phyloP scores from a whole-genome alignment of 306 rosid genomes.

The Lithocarpus polystachyus region DNA sequence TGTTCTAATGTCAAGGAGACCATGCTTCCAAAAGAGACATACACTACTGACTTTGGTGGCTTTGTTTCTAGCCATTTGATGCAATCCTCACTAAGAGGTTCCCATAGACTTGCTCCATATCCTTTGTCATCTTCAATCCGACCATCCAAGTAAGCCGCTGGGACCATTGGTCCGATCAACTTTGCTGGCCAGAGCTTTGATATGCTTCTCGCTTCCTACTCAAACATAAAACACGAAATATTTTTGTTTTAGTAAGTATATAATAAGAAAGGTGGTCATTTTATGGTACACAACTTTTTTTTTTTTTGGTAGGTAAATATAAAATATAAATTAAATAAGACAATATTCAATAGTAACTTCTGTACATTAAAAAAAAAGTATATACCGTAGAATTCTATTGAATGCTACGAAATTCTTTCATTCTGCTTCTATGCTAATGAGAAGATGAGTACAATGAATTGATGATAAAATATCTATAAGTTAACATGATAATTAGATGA shows the following conservation, averaged over 20 bases:
- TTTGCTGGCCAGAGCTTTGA: conserved; percentile 35
- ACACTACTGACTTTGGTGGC: conserved; percentile 32
- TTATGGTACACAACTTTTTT: too few species aligned
- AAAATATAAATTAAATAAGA: too few species aligned
- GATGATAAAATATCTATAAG: not conserved
- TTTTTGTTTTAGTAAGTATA: too few species aligned
- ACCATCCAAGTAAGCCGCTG: conserved; percentile 46
- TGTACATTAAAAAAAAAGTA: too few species aligned
- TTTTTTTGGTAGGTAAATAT: too few species aligned
- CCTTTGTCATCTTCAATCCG: conserved; percentile 44
- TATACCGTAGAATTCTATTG: too few species aligned
- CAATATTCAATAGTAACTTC: too few species aligned
- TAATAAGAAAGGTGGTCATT: too few species aligned
- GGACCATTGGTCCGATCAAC: conserved; percentile 53
- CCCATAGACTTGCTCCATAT: conserved; percentile 52
- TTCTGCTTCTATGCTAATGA: not conserved
- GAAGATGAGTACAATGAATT: not conserved
- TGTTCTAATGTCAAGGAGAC: conserved; percentile 37
- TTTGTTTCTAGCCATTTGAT: conserved; percentile 40
- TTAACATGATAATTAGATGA: not conserved
- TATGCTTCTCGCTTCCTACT: conserved; percentile 28
- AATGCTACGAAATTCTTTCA: too few species aligned
- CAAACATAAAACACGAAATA: not conserved
- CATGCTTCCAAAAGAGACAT: conserved; percentile 56
- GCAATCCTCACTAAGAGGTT: conserved; percentile 39